Evolutionary conservation across 2,329 filamentous ascomycete species (phyloP).

Genomic region (Emydomyces testavorans): DNA sequence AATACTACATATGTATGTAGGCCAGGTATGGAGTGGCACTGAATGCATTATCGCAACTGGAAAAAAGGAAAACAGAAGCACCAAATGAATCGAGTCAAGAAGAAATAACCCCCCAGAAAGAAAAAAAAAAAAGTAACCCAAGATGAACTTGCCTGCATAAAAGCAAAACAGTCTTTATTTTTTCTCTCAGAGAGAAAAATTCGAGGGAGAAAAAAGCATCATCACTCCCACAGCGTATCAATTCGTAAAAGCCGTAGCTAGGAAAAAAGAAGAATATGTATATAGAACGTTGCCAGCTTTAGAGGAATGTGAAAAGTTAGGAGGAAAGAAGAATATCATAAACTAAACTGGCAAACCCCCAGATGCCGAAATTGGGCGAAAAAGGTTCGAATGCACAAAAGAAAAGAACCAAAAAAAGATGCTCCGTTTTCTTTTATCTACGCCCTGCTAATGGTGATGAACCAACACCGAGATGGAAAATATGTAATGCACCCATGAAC

Average conservation of each 20-base stretch:
- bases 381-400: slow-evolving; percentile 1
- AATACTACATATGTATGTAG: no score
- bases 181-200: slow-evolving; percentile 9
- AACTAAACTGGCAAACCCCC: neutral
- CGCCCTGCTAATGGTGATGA: slow-evolving; percentile 14
- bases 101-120: neutral
- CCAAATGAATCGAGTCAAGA: neutral
- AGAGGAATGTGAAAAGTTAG: neutral
- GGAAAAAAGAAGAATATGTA: slow-evolving; percentile 7
- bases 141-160: neutral
- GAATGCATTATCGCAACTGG: no score
- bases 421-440: slow-evolving; percentile 13
- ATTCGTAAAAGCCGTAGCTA: slow-evolving; percentile 4
- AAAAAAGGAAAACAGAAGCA: neutral
- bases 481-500: slow-evolving; percentile 6
- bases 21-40: no score
- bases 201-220: slow-evolving; percentile 1
- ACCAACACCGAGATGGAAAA: slow-evolving; percentile 6
- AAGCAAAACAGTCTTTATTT: neutral
- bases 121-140: neutral
- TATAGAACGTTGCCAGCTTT: neutral
- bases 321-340: neutral
- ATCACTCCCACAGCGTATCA: slow-evolving; percentile 8
- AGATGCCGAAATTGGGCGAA: slow-evolving; percentile 4
- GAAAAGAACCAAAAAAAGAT: slow-evolving; percentile 5